Base-by-base conservation (phyloP, 371 early-diverging fungal species). In the Rhizopus arrhizus region DNA sequence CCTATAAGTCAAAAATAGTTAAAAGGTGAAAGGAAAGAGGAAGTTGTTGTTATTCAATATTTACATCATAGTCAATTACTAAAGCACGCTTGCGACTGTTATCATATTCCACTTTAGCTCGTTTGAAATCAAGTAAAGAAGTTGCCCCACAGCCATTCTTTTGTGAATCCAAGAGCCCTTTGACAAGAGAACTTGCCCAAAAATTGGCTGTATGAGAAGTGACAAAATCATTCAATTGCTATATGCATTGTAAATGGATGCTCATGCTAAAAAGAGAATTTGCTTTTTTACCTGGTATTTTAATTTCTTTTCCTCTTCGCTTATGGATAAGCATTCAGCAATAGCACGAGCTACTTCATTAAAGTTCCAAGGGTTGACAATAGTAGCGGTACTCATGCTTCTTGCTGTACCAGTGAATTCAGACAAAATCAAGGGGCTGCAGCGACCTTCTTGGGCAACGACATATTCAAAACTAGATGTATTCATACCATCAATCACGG, bases 401-500 rank as follows among this genome's bases (percentile, higher is more conserved):
- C 94, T 93, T 6, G 96, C 92, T 3, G 98, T 95, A 9, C 97
- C 99, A 13, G 98, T 94, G 78, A 97, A 96, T 75, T 99, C 96
- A 55, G 92, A 91, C 49, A 99, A 74, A 16, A 99, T 94, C 46
- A 99, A 79, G 13, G 96, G 93, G 0, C 95, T 95, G 58, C 89
- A 80, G 56, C 90, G 90, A 40, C 93, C 91, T 53, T 93, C 91
- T 74, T 99, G 98, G 77, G 96, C 98, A 34, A 98, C 89, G 47
- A 99, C 86, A 75, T 93, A 99, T 75, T 99, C 99, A 61, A 98
- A 92, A 46, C 95, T 91, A 0, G 97, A 96, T 6, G 99, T 91
- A 76, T 99, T 99, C 99, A 99, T 99, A 41, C 99, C 99, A 70
- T 99, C 99, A 28, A 96, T 86, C 11, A 99, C 81, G 38, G 94